Evolutionary conservation across 1,284 basidiomycete genomes (phyloP).

Genomic region (Erythrobasidium hasegawianum): DNA sequence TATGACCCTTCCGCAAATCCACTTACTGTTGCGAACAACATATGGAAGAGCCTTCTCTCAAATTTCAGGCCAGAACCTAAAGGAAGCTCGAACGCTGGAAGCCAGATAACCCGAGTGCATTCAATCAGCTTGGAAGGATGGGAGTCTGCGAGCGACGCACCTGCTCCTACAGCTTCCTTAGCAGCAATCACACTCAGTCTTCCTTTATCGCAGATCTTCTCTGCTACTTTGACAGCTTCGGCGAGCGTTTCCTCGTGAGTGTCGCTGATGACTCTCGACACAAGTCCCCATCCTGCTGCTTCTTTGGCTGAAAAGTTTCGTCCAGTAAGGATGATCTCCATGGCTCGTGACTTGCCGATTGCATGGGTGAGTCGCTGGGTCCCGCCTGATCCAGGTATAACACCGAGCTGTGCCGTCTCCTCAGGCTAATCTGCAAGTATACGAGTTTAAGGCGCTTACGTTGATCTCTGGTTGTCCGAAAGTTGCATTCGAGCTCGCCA

Average conservation of each 20-base stretch:
- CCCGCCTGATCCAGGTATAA: slow-evolving; percentile 76
- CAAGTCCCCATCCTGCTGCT: slow-evolving; percentile 79
- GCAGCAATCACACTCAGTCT: slow-evolving; percentile 80
- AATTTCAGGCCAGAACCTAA: slow-evolving; percentile 79
- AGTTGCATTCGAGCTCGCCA: slow-evolving; percentile 85
- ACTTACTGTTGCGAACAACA: slow-evolving; percentile 73
- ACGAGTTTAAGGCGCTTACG: slow-evolving; percentile 36
- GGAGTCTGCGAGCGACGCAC: slow-evolving; percentile 52
- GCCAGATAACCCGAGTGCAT: not conserved
- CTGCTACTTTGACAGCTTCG: slow-evolving; percentile 80
- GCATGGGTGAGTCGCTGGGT: slow-evolving; percentile 70
- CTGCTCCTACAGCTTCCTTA: slow-evolving; percentile 92
- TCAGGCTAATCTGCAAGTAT: not conserved
- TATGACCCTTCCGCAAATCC: not conserved
- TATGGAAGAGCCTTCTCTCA: slow-evolving; percentile 87
- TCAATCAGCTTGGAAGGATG: not conserved
- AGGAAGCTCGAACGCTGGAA: slow-evolving; percentile 73
- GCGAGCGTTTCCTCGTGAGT: slow-evolving; percentile 76
- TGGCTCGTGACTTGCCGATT: slow-evolving; percentile 88
- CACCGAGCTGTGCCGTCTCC: slow-evolving; percentile 60
- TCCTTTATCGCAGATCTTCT: slow-evolving; percentile 77
- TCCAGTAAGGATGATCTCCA: slow-evolving; percentile 93
- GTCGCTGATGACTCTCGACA: slow-evolving; percentile 67
- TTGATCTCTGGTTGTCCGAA: slow-evolving; percentile 99
- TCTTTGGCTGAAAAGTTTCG: slow-evolving; percentile 72